phyloP scores from a whole-genome alignment of 2,329 filamentous ascomycete species.

The Cladosporium phlei region DNA sequence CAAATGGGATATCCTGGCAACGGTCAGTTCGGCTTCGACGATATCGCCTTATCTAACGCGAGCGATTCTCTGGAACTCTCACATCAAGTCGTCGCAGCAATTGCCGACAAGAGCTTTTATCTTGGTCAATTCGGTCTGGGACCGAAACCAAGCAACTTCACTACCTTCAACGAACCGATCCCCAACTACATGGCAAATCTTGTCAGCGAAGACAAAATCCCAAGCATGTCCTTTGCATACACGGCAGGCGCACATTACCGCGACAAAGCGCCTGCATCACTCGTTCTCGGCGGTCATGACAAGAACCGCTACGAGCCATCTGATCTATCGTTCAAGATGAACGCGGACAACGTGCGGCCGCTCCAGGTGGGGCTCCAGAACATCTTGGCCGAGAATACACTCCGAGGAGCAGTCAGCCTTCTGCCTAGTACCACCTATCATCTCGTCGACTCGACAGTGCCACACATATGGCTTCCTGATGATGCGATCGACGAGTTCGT shows the following conservation, averaged over 20 bases:
- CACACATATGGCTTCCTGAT: slow-evolving; percentile 39
- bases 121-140: slow-evolving; percentile 37
- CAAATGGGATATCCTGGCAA: slow-evolving; percentile 28
- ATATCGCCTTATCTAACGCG: slow-evolving; percentile 24
- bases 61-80: slow-evolving; percentile 20
- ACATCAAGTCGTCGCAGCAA: slow-evolving; percentile 35
- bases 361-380: slow-evolving; percentile 24
- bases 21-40: slow-evolving; percentile 35
- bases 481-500: slow-evolving; percentile 33
- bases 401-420: slow-evolving; percentile 25
- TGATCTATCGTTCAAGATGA: slow-evolving; percentile 24
- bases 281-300: slow-evolving; percentile 39
- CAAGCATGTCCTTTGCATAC: slow-evolving; percentile 37
- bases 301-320: slow-evolving; percentile 28
- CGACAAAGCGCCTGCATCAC: slow-evolving; percentile 16
- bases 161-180: slow-evolving; percentile 31
- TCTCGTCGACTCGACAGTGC: slow-evolving; percentile 34
- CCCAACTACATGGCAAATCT: slow-evolving; percentile 31
- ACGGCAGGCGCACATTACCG: slow-evolving; percentile 36
- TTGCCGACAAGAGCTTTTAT: slow-evolving; percentile 34
- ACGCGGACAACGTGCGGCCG: slow-evolving; percentile 20
- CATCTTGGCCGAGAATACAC: slow-evolving; percentile 20
- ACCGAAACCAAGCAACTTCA: slow-evolving; percentile 36
- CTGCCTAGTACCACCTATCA: slow-evolving; percentile 22
- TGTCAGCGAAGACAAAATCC: slow-evolving; percentile 29